Percentiles rank a stretch among this genome's conserved stretches.
Conservation (phyloP, 495 filamentous ascomycete species). For the Penicillium turbatum region DNA sequence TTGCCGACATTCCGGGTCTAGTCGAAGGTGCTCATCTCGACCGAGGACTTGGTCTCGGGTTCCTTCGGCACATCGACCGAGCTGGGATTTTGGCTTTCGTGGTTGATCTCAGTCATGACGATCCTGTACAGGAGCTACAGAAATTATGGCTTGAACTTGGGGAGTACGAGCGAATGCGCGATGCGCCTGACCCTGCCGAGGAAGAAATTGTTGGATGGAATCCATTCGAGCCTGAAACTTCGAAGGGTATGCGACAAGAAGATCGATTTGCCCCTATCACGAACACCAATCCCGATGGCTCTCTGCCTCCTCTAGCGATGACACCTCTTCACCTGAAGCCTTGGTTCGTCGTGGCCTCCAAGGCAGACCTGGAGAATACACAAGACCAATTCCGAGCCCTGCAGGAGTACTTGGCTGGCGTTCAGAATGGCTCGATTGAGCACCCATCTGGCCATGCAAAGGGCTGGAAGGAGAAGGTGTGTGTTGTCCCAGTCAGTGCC, state of each 20-base stretch:
- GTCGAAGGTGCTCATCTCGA: slow-evolving; percentile 89
- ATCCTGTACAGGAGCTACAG: slow-evolving; percentile 73
- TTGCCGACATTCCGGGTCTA: slow-evolving; percentile 93
- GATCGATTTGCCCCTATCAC: slow-evolving; percentile 17
- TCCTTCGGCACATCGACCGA: slow-evolving; percentile 90
- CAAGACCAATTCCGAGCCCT: slow-evolving; percentile 69
- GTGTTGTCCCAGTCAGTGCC: slow-evolving; percentile 81
- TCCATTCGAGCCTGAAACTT: slow-evolving; percentile 20
- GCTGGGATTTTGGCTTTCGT: slow-evolving; percentile 92
- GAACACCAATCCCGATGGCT: slow-evolving; percentile 9
- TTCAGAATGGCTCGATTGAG: slow-evolving; percentile 52
- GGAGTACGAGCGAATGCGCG: slow-evolving; percentile 73
- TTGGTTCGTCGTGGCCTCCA: slow-evolving; percentile 96
- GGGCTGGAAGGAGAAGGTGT: slow-evolving; percentile 61
- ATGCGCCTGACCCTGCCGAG: slow-evolving; percentile 48
- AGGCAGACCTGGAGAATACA: slow-evolving; percentile 79
- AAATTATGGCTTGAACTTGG: slow-evolving; percentile 85
- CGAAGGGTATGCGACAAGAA: slow-evolving; percentile 14
- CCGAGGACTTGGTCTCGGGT: slow-evolving; percentile 84
- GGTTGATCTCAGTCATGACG: slow-evolving; percentile 73
- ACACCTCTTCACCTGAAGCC: slow-evolving; percentile 79
- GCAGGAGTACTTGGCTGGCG: slow-evolving; percentile 59
- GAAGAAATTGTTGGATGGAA: slow-evolving; percentile 31
- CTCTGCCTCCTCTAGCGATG: slow-evolving; percentile 34
- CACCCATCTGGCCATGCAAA: slow-evolving; percentile 69